These are phyloP conservation scores for Xylaria sp. DNA, from an alignment of 2,329 filamentous ascomycete species.

Conservation along the genomic window DNA sequence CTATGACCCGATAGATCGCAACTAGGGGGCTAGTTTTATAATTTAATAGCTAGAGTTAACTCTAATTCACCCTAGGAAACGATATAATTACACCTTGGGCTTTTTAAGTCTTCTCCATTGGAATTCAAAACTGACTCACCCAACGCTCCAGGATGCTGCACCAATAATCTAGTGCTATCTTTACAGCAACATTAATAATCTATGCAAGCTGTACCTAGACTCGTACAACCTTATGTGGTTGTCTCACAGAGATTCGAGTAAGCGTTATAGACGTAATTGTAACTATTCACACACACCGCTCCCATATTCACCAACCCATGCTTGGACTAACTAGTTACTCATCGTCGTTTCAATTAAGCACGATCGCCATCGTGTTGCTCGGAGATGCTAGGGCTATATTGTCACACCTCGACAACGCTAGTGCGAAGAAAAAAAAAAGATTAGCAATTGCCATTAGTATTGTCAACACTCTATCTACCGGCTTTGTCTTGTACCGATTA, in stretches of 20 bases:
- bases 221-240: too few species aligned
- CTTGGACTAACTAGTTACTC: constrained; percentile 17
- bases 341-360: constrained; percentile 15
- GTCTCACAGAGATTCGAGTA: not conserved
- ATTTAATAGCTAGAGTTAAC: too few species aligned
- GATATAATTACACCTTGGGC: too few species aligned
- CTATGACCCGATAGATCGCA: too few species aligned
- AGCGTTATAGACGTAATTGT: not conserved
- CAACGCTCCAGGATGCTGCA: too few species aligned
- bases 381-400: not conserved
- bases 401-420: constrained; percentile 12
- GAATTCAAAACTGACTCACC: too few species aligned
- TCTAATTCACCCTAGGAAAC: too few species aligned
- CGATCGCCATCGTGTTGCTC: constrained; percentile 14
- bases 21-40: too few species aligned
- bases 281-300: constrained; percentile 20
- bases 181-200: constrained; percentile 16
- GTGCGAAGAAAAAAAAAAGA: too few species aligned
- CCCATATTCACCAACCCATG: constrained; percentile 17
- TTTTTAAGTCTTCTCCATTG: too few species aligned
- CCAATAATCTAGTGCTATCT: constrained; percentile 7
- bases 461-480: constrained; percentile 78
- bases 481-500: constrained; percentile 81
- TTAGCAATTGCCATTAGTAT: constrained; percentile 72
- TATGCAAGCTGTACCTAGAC: not conserved